A percentile compares a stretch with the other conserved stretches of the same genome.
Evolutionary conservation across 352 stramenopile species (phyloP).

Genomic region (Saprolegnia diclina): DNA sequence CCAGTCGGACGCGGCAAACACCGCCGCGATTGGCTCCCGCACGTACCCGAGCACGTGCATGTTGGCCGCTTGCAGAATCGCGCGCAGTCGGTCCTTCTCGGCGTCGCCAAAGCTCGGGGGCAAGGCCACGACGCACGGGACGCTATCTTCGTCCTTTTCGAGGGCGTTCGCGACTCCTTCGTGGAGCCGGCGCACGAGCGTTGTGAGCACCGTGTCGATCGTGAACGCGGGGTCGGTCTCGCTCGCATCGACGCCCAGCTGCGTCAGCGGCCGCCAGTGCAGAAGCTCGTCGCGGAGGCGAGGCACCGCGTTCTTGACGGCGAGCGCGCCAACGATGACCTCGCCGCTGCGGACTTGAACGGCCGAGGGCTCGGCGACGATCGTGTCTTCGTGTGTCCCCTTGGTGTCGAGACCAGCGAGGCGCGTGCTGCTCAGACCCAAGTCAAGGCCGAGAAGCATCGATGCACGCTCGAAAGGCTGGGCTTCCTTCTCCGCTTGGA

Average conservation of each 20-base stretch:
- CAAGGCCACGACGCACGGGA: slow-evolving; percentile 13
- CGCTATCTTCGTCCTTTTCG: slow-evolving; percentile 9
- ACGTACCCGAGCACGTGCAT: slow-evolving; percentile 55
- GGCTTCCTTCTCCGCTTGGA: slow-evolving; percentile 10
- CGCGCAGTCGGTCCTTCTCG: slow-evolving; percentile 5
- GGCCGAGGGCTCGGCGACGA: slow-evolving; percentile 9
- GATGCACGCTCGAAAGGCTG: background rate
- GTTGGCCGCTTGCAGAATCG: slow-evolving; percentile 31
- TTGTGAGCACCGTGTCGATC: slow-evolving; percentile 14
- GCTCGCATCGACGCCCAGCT: background rate
- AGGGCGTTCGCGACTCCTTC: slow-evolving; percentile 7
- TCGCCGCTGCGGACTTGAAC: slow-evolving; percentile 23
- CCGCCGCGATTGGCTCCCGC: slow-evolving; percentile 54
- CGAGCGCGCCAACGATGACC: slow-evolving; percentile 19
- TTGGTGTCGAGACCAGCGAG: background rate
- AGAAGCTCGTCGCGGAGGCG: slow-evolving; percentile 9
- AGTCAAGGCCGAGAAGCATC: slow-evolving; percentile 15
- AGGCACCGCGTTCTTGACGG: slow-evolving; percentile 15
- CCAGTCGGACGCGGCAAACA: slow-evolving; percentile 43
- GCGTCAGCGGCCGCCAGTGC: background rate
- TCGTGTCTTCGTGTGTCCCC: background rate
- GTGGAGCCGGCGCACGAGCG: background rate
- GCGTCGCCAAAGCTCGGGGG: background rate
- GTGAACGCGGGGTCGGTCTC: background rate
- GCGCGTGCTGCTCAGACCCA: slow-evolving; percentile 17